Evolutionary conservation across 2,329 filamentous ascomycete species (phyloP).

Genomic region (Pseudocercospora pini-densiflorae): DNA sequence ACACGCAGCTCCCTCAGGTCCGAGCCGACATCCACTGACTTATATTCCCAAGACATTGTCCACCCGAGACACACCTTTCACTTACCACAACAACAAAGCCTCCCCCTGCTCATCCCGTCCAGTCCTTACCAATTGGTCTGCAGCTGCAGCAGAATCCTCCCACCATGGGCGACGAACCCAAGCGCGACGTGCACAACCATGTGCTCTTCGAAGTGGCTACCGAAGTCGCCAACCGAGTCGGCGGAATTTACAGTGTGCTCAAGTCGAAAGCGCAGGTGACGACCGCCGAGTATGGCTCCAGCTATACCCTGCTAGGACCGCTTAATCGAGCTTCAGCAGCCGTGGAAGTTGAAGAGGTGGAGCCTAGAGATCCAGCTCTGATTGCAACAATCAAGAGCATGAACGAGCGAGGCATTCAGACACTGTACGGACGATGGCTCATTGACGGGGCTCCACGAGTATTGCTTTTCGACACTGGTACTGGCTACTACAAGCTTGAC

Average conservation of each 20-base stretch:
- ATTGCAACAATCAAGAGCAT: conserved; percentile 86
- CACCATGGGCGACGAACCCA: conserved; percentile 44
- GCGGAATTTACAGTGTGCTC: conserved; percentile 98
- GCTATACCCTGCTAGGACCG: conserved; percentile 93
- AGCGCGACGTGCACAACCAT: conserved; percentile 87
- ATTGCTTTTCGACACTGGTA: conserved; percentile 91
- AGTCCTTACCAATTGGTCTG: neutral
- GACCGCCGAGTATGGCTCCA: conserved; percentile 96
- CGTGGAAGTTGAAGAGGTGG: conserved; percentile 95
- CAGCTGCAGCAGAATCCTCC: neutral
- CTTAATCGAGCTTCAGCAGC: conserved; percentile 90
- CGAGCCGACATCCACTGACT: conserved; percentile 9
- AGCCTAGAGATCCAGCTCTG: conserved; percentile 79
- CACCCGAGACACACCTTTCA: conserved; percentile 19
- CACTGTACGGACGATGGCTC: conserved; percentile 94
- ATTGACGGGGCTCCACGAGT: conserved; percentile 96
- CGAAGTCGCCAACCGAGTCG: conserved; percentile 96
- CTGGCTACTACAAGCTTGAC: conserved; percentile 85
- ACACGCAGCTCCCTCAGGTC: neutral
- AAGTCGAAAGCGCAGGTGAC: conserved; percentile 99
- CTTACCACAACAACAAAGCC: neutral
- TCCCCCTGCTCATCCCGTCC: neutral
- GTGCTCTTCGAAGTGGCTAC: conserved; percentile 96
- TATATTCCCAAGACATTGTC: neutral
- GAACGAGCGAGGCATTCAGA: conserved; percentile 86